These are phyloP conservation scores for Acidomyces sp. DNA, from an alignment of 495 filamentous ascomycete species.

Conservation along the genomic window DNA sequence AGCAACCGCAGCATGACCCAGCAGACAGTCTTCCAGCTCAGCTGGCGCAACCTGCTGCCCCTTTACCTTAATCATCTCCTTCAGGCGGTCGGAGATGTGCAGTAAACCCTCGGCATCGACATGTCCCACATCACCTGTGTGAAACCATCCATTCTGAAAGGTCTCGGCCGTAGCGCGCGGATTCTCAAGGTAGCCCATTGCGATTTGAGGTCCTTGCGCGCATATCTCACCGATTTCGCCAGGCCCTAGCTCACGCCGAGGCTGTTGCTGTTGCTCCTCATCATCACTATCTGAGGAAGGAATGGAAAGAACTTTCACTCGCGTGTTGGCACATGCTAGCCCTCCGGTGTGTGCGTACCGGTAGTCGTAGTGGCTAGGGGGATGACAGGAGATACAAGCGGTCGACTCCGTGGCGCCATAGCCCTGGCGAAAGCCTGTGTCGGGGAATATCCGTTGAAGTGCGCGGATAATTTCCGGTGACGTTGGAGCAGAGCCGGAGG, in stretches of 20 bases:
- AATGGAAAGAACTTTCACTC: conserved; percentile 34
- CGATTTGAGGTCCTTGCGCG: conserved; percentile 33
- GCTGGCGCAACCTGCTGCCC: conserved; percentile 31
- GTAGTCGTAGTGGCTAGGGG: conserved; percentile 39
- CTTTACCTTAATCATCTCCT: conserved; percentile 20
- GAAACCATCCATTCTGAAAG: conserved; percentile 21
- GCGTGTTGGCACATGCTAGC: conserved; percentile 41
- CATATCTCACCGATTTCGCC: conserved; percentile 28
- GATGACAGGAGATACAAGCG: conserved; percentile 48
- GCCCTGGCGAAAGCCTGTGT: conserved; percentile 50
- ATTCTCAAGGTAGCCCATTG: conserved; percentile 30
- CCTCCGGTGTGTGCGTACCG: conserved; percentile 46
- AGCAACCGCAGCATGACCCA: conserved; percentile 53
- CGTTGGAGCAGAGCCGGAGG: conserved; percentile 50
- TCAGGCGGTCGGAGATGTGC: conserved; percentile 24
- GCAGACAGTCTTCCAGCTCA: conserved; percentile 65
- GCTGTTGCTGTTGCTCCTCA: no score
- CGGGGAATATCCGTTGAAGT: conserved; percentile 42
- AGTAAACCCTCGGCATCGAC: conserved; percentile 19
- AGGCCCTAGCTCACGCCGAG: conserved; percentile 7
- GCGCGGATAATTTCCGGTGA: conserved; percentile 47
- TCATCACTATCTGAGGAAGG: conserved; percentile 13
- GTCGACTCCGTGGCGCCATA: conserved; percentile 60
- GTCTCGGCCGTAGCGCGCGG: conserved; percentile 22
- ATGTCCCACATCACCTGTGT: conserved; percentile 33